These are phyloP conservation scores for Macrophomina pseudophaseolina DNA, from an alignment of 2,329 filamentous ascomycete genomes.

Conservation along the genomic window DNA sequence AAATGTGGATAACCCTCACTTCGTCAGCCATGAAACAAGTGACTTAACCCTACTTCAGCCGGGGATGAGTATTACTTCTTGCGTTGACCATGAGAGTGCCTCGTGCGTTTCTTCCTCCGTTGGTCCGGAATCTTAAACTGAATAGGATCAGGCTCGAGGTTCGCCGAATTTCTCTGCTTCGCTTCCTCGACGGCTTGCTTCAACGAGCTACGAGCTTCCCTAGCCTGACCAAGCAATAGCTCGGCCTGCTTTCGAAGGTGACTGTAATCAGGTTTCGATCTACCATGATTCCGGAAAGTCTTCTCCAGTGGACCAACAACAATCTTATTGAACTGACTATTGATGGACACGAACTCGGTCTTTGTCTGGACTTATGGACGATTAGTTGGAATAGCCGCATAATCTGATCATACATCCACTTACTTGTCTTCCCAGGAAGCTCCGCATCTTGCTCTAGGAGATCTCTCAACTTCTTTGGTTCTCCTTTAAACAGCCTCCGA, in stretches of 20 bases:
- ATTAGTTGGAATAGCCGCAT: background rate
- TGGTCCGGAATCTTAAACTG: background rate
- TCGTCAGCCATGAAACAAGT: background rate
- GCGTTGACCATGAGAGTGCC: background rate
- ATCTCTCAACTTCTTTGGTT: background rate
- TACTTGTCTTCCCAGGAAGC: constrained; percentile 4
- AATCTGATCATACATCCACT: background rate
- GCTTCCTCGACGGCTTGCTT: constrained; percentile 14
- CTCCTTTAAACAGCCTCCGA: background rate
- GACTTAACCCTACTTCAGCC: background rate
- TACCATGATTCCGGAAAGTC: constrained; percentile 1
- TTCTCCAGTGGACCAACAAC: constrained; percentile 10
- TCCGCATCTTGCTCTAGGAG: constrained; percentile 2
- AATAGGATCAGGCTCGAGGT: background rate
- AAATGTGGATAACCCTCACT: background rate
- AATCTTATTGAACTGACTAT: constrained; percentile 16
- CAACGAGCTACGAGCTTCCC: constrained; percentile 8
- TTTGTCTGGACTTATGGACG: constrained; percentile 4
- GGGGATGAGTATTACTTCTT: background rate
- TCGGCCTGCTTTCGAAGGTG: constrained; percentile 16
- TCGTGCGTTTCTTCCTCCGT: background rate
- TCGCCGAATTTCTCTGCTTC: background rate
- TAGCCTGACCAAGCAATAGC: background rate
- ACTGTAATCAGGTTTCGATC: constrained; percentile 13
- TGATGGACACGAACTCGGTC: constrained; percentile 19